phyloP scores from a whole-genome alignment of 2,329 filamentous ascomycete genomes.

The Aureobasidium sp. region DNA sequence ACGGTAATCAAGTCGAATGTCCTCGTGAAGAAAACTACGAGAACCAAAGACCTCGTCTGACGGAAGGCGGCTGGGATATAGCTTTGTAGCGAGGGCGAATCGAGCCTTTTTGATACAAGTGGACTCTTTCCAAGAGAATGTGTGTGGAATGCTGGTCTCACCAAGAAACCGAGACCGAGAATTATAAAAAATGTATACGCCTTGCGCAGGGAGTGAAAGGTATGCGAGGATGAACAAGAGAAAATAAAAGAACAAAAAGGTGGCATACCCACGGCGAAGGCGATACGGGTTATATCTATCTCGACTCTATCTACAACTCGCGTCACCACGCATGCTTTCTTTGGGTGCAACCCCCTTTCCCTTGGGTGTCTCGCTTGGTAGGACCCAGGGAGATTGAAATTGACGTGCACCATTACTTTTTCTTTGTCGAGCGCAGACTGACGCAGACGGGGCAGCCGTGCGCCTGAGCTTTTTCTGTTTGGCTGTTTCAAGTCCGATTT shows the following conservation, averaged over 20 bases:
- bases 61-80: not conserved
- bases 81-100: conserved; percentile 12
- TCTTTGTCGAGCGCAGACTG: conserved; percentile 14
- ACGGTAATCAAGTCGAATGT: conserved; percentile 8
- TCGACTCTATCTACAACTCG: not conserved
- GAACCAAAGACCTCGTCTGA: conserved; percentile 6
- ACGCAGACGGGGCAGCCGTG: conserved; percentile 16
- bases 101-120: conserved; percentile 6
- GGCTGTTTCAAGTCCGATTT: conserved; percentile 15
- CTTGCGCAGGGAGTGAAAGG: conserved; percentile 13
- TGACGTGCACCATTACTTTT: conserved; percentile 15
- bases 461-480: conserved; percentile 15
- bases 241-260: conserved; percentile 10
- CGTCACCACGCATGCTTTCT: conserved; percentile 12
- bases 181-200: conserved; percentile 14
- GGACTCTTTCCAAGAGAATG: conserved; percentile 8
- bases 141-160: conserved; percentile 15
- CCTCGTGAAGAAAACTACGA: conserved; percentile 11
- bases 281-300: conserved; percentile 14
- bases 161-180: conserved; percentile 6
- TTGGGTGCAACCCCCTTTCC: conserved; percentile 7
- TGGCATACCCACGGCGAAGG: conserved; percentile 10
- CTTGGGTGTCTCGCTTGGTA: conserved; percentile 13
- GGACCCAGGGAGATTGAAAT: conserved; percentile 13
- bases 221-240: conserved; percentile 7